These are phyloP conservation scores for Begonia fuchsioides DNA, from an alignment of 306 rosid genomes.

Conservation along the genomic window DNA sequence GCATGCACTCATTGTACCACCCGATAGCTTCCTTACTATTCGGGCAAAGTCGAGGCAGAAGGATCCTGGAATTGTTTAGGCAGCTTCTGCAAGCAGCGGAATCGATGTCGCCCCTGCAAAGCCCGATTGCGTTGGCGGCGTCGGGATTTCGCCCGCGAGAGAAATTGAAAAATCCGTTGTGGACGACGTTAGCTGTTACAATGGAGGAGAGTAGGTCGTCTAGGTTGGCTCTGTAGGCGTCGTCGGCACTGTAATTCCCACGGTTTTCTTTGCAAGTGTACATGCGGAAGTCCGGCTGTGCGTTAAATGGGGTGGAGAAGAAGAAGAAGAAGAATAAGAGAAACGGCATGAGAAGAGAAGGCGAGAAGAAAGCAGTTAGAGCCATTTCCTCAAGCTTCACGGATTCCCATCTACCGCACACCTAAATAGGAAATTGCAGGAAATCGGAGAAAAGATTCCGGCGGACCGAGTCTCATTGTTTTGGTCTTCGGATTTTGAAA, in stretches of 20 bases:
- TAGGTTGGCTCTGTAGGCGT: constrained; percentile 31
- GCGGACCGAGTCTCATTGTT: no score
- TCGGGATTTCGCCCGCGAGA: constrained; percentile 22
- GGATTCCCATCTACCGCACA: no score
- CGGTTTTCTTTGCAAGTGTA: background rate
- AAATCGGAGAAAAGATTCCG: no score
- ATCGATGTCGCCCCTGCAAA: constrained; percentile 34
- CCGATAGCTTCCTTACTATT: constrained; percentile 34
- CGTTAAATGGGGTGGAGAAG: constrained; percentile 11
- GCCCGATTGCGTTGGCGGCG: constrained; percentile 18
- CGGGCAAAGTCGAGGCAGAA: constrained; percentile 19
- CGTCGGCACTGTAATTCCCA: constrained; percentile 27
- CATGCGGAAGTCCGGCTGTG: constrained; percentile 8
- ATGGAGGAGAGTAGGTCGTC: constrained; percentile 26
- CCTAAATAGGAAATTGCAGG: no score
- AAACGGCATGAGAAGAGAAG: no score
- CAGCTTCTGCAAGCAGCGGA: constrained; percentile 21
- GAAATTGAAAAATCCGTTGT: constrained; percentile 20
- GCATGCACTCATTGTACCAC: constrained; percentile 19
- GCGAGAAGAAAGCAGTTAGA: no score
- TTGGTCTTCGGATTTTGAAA: no score
- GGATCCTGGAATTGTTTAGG: constrained; percentile 17
- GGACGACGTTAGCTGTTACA: constrained; percentile 6
- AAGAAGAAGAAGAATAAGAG: background rate
- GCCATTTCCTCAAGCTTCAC: no score